Evolutionary conservation across 495 filamentous ascomycete species (phyloP).

Genomic region (Talaromyces wortmannii): DNA sequence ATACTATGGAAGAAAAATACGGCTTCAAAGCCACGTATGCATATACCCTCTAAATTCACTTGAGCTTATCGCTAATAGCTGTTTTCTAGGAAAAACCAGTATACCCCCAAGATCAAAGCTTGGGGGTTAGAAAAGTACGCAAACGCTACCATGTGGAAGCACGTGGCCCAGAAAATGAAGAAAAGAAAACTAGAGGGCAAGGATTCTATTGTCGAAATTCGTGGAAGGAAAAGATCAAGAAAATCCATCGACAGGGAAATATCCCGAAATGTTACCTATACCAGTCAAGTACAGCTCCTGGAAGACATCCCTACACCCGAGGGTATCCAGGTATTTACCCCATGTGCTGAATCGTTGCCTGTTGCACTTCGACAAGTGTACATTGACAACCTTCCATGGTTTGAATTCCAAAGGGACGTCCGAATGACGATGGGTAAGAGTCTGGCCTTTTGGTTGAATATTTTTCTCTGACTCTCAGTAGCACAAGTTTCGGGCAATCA

Average conservation of each 20-base stretch:
- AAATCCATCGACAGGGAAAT: neutral
- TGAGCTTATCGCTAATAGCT: neutral
- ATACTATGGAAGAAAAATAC: neutral
- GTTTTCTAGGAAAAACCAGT: neutral
- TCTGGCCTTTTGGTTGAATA: neutral
- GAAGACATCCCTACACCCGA: neutral
- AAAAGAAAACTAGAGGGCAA: neutral
- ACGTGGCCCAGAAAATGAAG: neutral
- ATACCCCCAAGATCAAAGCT: neutral
- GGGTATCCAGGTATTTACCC: neutral
- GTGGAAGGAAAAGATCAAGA: neutral
- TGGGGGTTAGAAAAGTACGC: conserved; percentile 1
- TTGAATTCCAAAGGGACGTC: neutral
- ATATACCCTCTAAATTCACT: neutral
- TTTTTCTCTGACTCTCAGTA: neutral
- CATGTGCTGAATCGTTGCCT: neutral
- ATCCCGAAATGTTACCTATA: neutral
- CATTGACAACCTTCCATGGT: neutral
- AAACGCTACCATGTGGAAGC: neutral
- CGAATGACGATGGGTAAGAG: neutral
- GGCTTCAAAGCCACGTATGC: conserved; percentile 2
- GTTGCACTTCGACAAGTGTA: neutral
- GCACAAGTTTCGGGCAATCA: neutral
- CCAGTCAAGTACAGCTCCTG: neutral
- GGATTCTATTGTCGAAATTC: neutral